phyloP scores from a whole-genome alignment of 2,329 filamentous ascomycete species.

The Alternaria ethzedia region DNA sequence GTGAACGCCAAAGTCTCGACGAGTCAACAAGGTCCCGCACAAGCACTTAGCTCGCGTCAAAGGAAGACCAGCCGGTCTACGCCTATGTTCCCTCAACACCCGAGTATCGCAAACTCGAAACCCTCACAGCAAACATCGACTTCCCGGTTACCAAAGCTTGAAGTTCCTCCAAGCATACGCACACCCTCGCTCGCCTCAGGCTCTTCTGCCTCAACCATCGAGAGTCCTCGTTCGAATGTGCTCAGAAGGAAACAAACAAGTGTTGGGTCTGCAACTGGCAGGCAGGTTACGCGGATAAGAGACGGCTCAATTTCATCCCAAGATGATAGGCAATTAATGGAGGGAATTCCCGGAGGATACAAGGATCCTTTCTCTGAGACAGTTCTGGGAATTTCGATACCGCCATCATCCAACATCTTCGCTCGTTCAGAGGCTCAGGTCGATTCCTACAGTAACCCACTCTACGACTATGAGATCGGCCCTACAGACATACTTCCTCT shows the following conservation, averaged over 20 bases:
- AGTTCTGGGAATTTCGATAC: constrained; percentile 52
- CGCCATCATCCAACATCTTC: constrained; percentile 42
- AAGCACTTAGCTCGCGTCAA: constrained; percentile 30
- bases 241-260: constrained; percentile 54
- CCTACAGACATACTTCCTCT: constrained; percentile 71
- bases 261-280: constrained; percentile 42
- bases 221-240: constrained; percentile 54
- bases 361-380: constrained; percentile 51
- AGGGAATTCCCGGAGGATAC: constrained; percentile 41
- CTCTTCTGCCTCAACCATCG: constrained; percentile 55
- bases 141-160: constrained; percentile 45
- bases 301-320: constrained; percentile 44
- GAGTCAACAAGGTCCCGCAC: constrained; percentile 26
- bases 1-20: constrained; percentile 18
- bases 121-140: constrained; percentile 32
- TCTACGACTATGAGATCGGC: constrained; percentile 56
- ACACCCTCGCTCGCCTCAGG: constrained; percentile 59
- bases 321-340: constrained; percentile 35
- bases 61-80: constrained; percentile 29
- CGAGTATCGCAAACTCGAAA: constrained; percentile 28
- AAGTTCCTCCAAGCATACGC: constrained; percentile 42
- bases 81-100: constrained; percentile 24
- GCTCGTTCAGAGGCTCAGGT: constrained; percentile 34
- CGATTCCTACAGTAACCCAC: constrained; percentile 28
- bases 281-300: constrained; percentile 40